Conservation (phyloP, 1,284 basidiomycete genomes). For the Coniferiporia sulphurascens region DNA sequence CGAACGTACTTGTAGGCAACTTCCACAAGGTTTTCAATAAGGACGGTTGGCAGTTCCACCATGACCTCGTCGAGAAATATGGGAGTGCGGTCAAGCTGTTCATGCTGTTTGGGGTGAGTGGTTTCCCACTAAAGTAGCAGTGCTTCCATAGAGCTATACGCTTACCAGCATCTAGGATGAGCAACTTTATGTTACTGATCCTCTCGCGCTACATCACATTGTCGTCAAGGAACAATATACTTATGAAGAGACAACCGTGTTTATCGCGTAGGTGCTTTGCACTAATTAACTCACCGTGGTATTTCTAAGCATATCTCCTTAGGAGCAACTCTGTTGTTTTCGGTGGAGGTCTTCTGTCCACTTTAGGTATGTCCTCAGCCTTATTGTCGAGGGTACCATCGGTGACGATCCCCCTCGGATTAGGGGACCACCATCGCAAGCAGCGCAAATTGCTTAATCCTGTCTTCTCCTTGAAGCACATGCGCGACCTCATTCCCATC, state of each 20-base stretch:
- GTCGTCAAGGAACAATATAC: conserved; percentile 29
- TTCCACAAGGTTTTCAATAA: conserved; percentile 14
- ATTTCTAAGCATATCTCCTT: not conserved
- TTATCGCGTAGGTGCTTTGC: conserved; percentile 19
- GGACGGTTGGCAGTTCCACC: conserved; percentile 19
- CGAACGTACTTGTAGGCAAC: conserved; percentile 2
- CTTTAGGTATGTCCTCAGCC: conserved; percentile 12
- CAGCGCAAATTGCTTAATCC: conserved; percentile 29
- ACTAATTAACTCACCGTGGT: not conserved
- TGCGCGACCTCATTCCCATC: conserved; percentile 26
- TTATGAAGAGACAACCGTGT: conserved; percentile 24
- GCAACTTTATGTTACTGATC: conserved; percentile 18
- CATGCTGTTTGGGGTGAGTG: conserved; percentile 32
- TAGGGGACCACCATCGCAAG: conserved; percentile 25
- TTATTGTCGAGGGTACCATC: not conserved
- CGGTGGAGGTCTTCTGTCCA: conserved; percentile 21
- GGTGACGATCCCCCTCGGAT: conserved; percentile 8
- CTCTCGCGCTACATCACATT: conserved; percentile 25
- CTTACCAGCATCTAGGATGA: conserved; percentile 9
- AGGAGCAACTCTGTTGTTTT: conserved; percentile 14
- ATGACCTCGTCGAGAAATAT: conserved; percentile 24
- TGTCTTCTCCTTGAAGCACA: conserved; percentile 27
- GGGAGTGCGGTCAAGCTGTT: conserved; percentile 33
- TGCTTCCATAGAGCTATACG: not conserved
- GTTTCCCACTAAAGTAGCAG: not conserved